A percentile compares a stretch with the other conserved stretches of the same genome.
Conservation (phyloP, 805 yeast species). For the Saccharomycopsis fermentans region DNA sequence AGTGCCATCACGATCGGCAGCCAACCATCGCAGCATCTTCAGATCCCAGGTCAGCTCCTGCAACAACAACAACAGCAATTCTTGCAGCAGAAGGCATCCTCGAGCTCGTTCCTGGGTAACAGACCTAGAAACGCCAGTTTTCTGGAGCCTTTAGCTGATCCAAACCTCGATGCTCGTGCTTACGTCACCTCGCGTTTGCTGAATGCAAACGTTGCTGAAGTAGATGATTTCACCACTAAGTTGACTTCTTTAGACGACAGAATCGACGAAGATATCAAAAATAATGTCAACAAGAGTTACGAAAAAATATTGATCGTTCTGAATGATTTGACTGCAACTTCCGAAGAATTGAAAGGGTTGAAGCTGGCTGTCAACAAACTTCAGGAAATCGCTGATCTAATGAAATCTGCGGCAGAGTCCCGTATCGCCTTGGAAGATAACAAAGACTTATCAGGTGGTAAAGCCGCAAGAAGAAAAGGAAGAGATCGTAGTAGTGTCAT, state of each 20-base stretch:
- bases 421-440: conserved; percentile 39
- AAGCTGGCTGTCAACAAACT: conserved; percentile 52
- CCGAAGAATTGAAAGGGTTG: conserved; percentile 50
- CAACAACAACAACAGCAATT: conserved; percentile 17
- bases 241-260: conserved; percentile 38
- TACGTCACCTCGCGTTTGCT: conserved; percentile 43
- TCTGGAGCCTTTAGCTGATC: conserved; percentile 29
- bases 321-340: conserved; percentile 51
- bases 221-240: conserved; percentile 56
- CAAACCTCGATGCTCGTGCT: conserved; percentile 36
- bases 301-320: conserved; percentile 50
- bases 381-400: conserved; percentile 46
- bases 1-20: conserved; percentile 2
- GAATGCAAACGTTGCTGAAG: conserved; percentile 60
- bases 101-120: conserved; percentile 16
- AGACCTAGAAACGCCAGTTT: conserved; percentile 17
- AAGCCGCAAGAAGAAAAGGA: conserved; percentile 18
- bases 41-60: conserved; percentile 23
- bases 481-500: conserved; percentile 61
- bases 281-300: conserved; percentile 51
- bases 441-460: not conserved
- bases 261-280: conserved; percentile 48
- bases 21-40: conserved; percentile 24
- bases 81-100: not conserved
- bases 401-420: conserved; percentile 52